A percentile compares a stretch with the other conserved stretches of the same genome.
Conservation (phyloP, 495 filamentous ascomycete genomes). For the Umbilicaria muhlenbergii region DNA sequence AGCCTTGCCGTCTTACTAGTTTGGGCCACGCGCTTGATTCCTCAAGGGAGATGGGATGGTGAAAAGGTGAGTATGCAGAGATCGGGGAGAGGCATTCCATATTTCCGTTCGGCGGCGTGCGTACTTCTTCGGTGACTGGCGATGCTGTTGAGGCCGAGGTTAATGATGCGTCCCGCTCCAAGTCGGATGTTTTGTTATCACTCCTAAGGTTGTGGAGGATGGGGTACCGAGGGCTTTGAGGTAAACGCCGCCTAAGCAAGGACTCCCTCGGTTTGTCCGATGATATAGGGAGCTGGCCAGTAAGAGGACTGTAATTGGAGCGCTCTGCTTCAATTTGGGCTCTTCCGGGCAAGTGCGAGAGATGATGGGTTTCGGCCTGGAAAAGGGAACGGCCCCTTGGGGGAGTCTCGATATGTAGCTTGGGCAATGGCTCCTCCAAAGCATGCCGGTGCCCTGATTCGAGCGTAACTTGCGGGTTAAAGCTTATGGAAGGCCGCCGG, state of each 20-base stretch:
- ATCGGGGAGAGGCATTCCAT: constrained; percentile 38
- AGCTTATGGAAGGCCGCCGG: constrained; percentile 26
- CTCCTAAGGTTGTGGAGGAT: constrained; percentile 3
- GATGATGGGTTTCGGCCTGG: constrained; percentile 1
- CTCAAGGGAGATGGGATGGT: constrained; percentile 28
- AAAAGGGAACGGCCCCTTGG: neutral
- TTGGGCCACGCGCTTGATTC: constrained; percentile 34
- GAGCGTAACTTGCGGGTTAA: constrained; percentile 24
- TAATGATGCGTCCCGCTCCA: constrained; percentile 39
- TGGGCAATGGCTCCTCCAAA: constrained; percentile 26
- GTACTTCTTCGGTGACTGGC: constrained; percentile 32
- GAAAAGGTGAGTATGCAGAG: constrained; percentile 28
- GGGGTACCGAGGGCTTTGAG: neutral
- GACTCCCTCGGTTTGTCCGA: too few relatives aligned
- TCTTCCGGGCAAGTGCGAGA: constrained; percentile 3
- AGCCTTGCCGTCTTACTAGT: constrained; percentile 24
- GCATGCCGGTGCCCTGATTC: constrained; percentile 23
- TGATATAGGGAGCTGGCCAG: neutral
- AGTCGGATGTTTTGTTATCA: constrained; percentile 15
- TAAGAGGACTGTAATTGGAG: constrained; percentile 4
- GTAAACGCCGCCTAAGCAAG: too few relatives aligned
- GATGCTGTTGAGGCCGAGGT: constrained; percentile 45
- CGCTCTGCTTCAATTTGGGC: constrained; percentile 9
- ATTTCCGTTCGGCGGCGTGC: constrained; percentile 31
- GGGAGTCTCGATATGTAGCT: constrained; percentile 7